Conservation (phyloP, 2,329 filamentous ascomycete genomes). For the Kalaharituber pfeilii region DNA sequence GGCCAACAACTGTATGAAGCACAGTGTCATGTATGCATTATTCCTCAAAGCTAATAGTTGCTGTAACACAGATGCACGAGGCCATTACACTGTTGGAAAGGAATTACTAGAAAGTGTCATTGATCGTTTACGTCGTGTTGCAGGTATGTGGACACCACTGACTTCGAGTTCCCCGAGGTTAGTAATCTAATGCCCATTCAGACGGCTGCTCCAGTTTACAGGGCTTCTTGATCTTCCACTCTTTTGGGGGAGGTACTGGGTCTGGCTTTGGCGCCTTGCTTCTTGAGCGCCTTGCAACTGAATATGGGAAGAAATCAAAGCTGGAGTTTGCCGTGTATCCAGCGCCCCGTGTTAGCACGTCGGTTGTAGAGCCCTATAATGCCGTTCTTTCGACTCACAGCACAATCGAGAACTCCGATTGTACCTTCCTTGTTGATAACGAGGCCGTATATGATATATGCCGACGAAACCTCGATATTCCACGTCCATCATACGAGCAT, state of each 20-base stretch:
- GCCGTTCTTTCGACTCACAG: conserved; percentile 40
- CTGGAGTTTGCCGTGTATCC: conserved; percentile 51
- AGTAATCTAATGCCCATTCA: conserved; percentile 21
- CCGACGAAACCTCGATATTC: conserved; percentile 45
- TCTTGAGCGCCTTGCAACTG: conserved; percentile 44
- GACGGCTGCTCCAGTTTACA: conserved; percentile 50
- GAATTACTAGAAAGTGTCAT: conserved; percentile 47
- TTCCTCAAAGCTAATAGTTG: conserved; percentile 12
- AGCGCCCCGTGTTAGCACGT: conserved; percentile 44
- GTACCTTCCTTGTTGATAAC: conserved; percentile 51
- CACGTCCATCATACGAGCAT: conserved; percentile 46
- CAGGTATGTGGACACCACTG: conserved; percentile 30
- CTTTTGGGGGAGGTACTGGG: conserved; percentile 49
- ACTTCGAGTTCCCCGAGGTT: background rate
- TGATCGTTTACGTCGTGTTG: conserved; percentile 46
- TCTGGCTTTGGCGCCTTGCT: conserved; percentile 49
- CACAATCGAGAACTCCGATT: conserved; percentile 51
- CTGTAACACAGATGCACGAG: conserved; percentile 38
- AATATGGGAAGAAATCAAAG: conserved; percentile 52
- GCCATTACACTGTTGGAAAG: conserved; percentile 52
- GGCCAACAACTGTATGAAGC: conserved; percentile 43
- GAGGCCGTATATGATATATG: conserved; percentile 53
- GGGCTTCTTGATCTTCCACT: conserved; percentile 52
- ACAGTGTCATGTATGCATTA: too few relatives aligned
- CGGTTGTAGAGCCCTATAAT: conserved; percentile 53